Base-by-base conservation (phyloP, 1,284 basidiomycete species). In the Earliella scabrosa region DNA sequence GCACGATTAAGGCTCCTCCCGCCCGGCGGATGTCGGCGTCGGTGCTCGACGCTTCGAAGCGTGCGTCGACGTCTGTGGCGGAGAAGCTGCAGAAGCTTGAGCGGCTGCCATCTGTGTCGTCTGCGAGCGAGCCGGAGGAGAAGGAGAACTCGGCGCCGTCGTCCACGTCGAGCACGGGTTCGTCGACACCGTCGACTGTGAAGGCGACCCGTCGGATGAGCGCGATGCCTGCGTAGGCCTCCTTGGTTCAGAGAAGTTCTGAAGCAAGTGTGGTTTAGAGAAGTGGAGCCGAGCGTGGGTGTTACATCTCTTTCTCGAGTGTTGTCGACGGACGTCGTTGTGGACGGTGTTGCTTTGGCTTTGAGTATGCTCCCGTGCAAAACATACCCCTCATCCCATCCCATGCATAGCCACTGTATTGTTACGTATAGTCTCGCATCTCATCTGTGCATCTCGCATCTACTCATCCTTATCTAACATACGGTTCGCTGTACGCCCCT, bases 51-150 rank as follows among this genome's bases (percentile, higher is more conserved):
- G 56, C 66, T 14, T 64, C 65, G 31, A 61, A 63, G 24, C 63
- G 64, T 29, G 21, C 54, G 16, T 50, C 61, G 31, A 56, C 60
- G 16, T 54, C 66, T 10, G 56, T 59, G 41, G 54, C 54, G 23
- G 64, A 73, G n/a, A 68, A 71, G 29, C 69, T 72, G 5, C 50
- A 55, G 53, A 61, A 61, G 56, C 52, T 61, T 36, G 52, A 61
- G 56, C 31, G 44, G 53, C 51, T 69, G 68, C 38, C 72, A 67
- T 36, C 65, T 65, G 29, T 62, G n/a, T 62, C 67, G 11, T 59
- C 59, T 18, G 54, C 71, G 21, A 76, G 71, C 59, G 75, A 77
- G 63, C 66, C 68, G 45, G 75, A 76, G 41, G 80, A 82, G 67
- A 82, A 81, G 62, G 68, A 79, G 47, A 72, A 74, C 60, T 58